Conservation (phyloP, 2,329 filamentous ascomycete genomes). For the Talaromyces sp. region DNA sequence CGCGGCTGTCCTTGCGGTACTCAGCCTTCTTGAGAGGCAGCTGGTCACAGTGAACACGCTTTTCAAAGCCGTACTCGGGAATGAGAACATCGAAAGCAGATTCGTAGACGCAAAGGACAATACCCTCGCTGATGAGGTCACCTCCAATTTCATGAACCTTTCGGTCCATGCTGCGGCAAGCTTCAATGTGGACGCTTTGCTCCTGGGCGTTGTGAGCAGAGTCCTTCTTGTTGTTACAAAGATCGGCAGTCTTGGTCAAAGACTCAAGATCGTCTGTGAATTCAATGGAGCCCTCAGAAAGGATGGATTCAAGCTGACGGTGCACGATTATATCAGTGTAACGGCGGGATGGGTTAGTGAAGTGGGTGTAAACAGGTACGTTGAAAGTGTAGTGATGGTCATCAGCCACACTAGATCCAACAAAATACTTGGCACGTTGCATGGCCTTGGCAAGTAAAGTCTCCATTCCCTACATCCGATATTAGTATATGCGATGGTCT, state of each 20-base stretch:
- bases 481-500: slow-evolving; percentile 8
- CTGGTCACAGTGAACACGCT: slow-evolving; percentile 98
- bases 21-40: slow-evolving; percentile 98
- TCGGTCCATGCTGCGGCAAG: slow-evolving; percentile 94
- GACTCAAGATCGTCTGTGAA: slow-evolving; percentile 87
- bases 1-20: slow-evolving; percentile 92
- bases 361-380: slow-evolving; percentile 92
- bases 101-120: slow-evolving; percentile 96
- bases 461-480: slow-evolving; percentile 73
- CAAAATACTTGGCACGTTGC: slow-evolving; percentile 93
- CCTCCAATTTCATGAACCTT: slow-evolving; percentile 82
- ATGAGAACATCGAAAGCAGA: slow-evolving; percentile 98
- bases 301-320: slow-evolving; percentile 83
- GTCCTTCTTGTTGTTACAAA: slow-evolving; percentile 99
- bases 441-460: slow-evolving; percentile 92
- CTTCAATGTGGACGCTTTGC: slow-evolving; percentile 97
- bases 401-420: slow-evolving; percentile 75
- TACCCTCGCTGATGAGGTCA: slow-evolving; percentile 91
- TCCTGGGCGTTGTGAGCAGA: slow-evolving; percentile 96
- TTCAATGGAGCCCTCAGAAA: slow-evolving; percentile 80
- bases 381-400: slow-evolving; percentile 91
- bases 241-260: slow-evolving; percentile 87
- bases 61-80: slow-evolving; percentile 97
- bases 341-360: slow-evolving; percentile 90
- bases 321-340: slow-evolving; percentile 96